Base-by-base conservation (phyloP, 73 alveolate species). In the Paramecium caudatum region DNA sequence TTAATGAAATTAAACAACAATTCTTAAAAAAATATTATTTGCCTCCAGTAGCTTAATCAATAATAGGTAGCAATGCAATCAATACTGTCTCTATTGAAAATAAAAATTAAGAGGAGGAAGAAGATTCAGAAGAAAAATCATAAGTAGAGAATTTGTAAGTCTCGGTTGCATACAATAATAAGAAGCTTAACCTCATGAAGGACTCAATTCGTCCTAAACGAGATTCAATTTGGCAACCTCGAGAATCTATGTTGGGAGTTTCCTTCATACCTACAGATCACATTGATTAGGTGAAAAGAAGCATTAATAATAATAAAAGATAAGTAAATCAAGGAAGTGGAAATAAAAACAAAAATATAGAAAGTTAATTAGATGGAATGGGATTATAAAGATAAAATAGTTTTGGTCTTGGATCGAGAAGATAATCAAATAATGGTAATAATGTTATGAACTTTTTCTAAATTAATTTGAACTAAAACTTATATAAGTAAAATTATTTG, bases 201-300 rank as follows among this genome's bases (percentile, higher is more conserved):
- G n/a, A n/a, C n/a, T n/a, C n/a, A n/a, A n/a, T n/a, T n/a, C n/a
- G n/a, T n/a, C n/a, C n/a, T n/a, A n/a, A n/a, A n/a, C n/a, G n/a
- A n/a, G n/a, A n/a, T n/a, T n/a, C n/a, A n/a, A n/a, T n/a, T n/a
- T n/a, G n/a, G n/a, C n/a, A n/a, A n/a, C n/a, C n/a, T n/a, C n/a
- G 80, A 55, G 80, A 55, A 27, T 55, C 80, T 8, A 3, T 55
- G 6, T 23, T 55, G 13, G 80, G 46, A 0, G 23, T 23, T 10
- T 55, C 80, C 8, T 55, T 27, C 3, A 55, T 55, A 27, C 80
- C 80, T 10, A 43, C 46, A 10, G 80, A 55, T 23, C 80, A 55
- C 30, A 55, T 55, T 3, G 80, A 55, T 4, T 55, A 55, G 30
- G 30, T 55, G 2, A 55, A 55, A 55, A 55, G 80, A 55, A 55